Evolutionary conservation across 2,329 filamentous ascomycete genomes (phyloP), one percentile per base, ranked within the genome.

Genomic region (Didymella glomerata): DNA sequence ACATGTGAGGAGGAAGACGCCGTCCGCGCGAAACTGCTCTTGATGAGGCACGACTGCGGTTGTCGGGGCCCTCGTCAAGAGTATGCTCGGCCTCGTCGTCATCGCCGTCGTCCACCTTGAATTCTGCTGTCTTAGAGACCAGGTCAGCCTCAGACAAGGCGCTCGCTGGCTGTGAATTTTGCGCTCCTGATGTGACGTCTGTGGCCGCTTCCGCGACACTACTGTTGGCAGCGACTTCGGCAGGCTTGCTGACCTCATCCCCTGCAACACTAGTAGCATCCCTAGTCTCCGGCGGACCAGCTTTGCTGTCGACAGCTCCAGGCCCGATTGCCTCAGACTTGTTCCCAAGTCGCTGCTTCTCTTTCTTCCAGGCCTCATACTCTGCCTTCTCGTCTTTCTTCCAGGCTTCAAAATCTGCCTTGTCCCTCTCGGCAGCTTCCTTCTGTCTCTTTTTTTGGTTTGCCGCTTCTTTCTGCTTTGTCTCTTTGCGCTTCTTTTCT

Each of bases 401-500:
- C 65, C 75, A 76, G 10, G 71, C 62, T 25, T 77, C 67, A 45
- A 77, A 68, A 3, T 68, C 71, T 2, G 59, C 61, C 28, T 63
- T 76, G 22, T 71, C 62, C 45, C 72, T 76, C 58, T 76, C 78
- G 61, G 66, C 63, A 22, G 66, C 64, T 30, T 71, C 69, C 27
- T 71, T 66, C 24, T 73, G 63, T 25, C 69, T 76, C 18, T 52
- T 62, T 44, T 68, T 68, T 52, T 68, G 69, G 27, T 72, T 65
- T 61, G 70, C 74, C 52, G 73, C 75, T 38, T 73, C 67, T 13
- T 73, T 77, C 36, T 72, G 70, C 45, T 74, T 69, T 52, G 77
- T 68, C 27, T 77, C 76, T 48, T 74, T 65, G 64, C 78, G 77
- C 68, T 76, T 80, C 53, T 76, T 71, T 14, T 79, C 74, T 47